Percentiles rank a stretch among this genome's conserved stretches.
These are phyloP conservation scores for Trichosporon ovoides DNA, from an alignment of 1,284 basidiomycete genomes.

Conservation along the genomic window DNA sequence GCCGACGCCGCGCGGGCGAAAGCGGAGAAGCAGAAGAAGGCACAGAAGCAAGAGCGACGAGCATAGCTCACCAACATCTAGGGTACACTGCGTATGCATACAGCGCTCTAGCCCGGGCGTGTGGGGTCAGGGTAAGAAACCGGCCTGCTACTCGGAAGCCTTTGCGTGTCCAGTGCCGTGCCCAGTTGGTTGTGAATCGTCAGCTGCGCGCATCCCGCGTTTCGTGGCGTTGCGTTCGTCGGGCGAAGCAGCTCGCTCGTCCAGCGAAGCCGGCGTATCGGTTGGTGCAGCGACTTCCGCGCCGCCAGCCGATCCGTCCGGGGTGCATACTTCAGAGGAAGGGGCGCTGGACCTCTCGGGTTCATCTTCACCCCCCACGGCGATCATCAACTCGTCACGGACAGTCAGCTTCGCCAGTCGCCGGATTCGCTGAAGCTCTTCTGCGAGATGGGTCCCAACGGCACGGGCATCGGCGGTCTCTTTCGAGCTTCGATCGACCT, in stretches of 20 bases:
- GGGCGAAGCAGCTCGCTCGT: background rate
- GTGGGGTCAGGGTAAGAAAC: background rate
- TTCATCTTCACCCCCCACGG: background rate
- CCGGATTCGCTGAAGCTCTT: background rate
- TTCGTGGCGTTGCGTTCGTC: background rate
- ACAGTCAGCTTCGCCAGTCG: background rate
- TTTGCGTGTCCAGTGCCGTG: background rate
- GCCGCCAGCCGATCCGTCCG: no score
- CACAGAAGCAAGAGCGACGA: slow-evolving; percentile 45
- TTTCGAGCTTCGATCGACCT: slow-evolving; percentile 26
- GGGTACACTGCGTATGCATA: slow-evolving; percentile 6
- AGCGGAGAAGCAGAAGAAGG: slow-evolving; percentile 48
- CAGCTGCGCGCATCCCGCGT: background rate
- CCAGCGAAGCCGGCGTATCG: background rate
- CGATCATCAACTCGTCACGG: background rate
- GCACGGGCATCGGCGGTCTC: slow-evolving; percentile 26
- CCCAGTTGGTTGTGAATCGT: background rate
- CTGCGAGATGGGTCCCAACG: slow-evolving; percentile 29
- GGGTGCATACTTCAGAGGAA: no score
- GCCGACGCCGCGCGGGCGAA: slow-evolving; percentile 47
- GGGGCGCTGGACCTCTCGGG: background rate
- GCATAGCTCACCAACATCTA: slow-evolving; percentile 19
- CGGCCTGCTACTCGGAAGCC: background rate
- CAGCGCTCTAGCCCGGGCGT: background rate
- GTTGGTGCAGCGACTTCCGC: background rate